Base-by-base conservation (phyloP, 306 rosid genomes). In the Medicago ruthenica region DNA sequence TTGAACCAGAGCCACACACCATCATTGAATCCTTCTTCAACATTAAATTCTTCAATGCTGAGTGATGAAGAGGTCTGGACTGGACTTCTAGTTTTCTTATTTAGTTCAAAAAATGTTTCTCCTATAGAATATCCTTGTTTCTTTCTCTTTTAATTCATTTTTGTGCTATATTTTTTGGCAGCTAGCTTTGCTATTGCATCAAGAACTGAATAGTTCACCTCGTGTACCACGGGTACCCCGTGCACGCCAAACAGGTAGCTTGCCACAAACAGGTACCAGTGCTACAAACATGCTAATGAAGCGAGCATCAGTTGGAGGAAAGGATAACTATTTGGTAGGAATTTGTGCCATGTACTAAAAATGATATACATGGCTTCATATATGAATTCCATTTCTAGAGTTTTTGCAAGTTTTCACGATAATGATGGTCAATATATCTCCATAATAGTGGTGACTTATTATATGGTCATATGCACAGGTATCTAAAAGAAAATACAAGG, bases 141-240 rank as follows among this genome's bases (percentile, higher is more conserved):
- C n/a, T 41, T 79, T 45, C 73, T 41, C 40, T 41, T 39, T 44
- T 36, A 73, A 71, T 76, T 81, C 62, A 15, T 27, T 15, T 58
- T 22, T 16, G 8, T 50, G 12, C 70, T 54, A 9, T 48, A 18
- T 62, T 51, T 80, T 65, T 65, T 78, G 80, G 78, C 85, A 95
- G 99, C 90, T 89, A 69, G 99, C 99, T 39, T 81, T 95, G 81
- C 89, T 95, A 53, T 78, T 95, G 83, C 99, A 95, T 82, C 99
- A 95, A 85, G 92, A 95, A 83, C 89, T 95, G 76, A 95, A 95
- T 78, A 95, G 99, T 85, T 95, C 99, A 48, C 97, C 97, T 13
- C 88, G 99, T 75, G 99, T 95, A 71, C 99, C 99, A 67, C 97
- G 99, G 71, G 97, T 95, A 17, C 99, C 99, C 54, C 92, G 99